A percentile compares a stretch with the other conserved stretches of the same genome.
These are phyloP conservation scores for Mycena haematopus DNA, from an alignment of 768 basidiomycete genomes.

Conservation along the genomic window DNA sequence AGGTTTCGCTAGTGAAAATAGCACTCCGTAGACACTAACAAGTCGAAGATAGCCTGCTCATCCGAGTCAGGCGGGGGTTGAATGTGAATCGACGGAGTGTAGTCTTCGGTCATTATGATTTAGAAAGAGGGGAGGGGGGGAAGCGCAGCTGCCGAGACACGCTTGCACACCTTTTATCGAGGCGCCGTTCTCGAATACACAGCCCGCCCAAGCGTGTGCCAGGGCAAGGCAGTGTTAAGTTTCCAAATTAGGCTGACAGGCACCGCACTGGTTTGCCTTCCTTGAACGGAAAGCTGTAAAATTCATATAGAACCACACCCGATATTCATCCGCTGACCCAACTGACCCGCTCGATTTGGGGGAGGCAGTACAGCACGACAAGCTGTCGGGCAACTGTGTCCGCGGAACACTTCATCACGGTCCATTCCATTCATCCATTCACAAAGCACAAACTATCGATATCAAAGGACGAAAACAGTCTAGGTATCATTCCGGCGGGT, in stretches of 20 bases:
- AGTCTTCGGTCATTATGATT: conserved; percentile 29
- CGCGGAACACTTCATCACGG: neutral
- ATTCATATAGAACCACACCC: neutral
- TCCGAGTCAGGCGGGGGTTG: conserved; percentile 21
- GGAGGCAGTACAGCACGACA: conserved; percentile 10
- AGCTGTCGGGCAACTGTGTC: conserved; percentile 1
- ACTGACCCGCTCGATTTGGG: conserved; percentile 7
- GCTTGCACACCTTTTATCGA: conserved; percentile 17
- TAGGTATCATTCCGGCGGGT: neutral
- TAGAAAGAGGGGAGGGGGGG: conserved; percentile 7
- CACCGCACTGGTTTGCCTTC: neutral
- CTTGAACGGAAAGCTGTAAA: conserved; percentile 7
- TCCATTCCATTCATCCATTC: neutral
- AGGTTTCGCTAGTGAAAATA: conserved; percentile 1
- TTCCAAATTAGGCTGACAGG: neutral
- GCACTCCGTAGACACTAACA: neutral
- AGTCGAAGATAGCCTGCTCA: conserved; percentile 20
- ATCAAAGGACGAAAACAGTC: neutral
- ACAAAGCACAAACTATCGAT: neutral
- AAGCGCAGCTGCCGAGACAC: conserved; percentile 20
- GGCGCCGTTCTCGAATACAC: neutral
- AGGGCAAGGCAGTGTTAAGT: conserved; percentile 9
- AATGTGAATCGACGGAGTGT: conserved; percentile 27
- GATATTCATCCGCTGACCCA: neutral
- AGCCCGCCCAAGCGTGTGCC: conserved; percentile 2